phyloP scores from a whole-genome alignment of 208 protist genomes.

The Polymyxa betae region DNA sequence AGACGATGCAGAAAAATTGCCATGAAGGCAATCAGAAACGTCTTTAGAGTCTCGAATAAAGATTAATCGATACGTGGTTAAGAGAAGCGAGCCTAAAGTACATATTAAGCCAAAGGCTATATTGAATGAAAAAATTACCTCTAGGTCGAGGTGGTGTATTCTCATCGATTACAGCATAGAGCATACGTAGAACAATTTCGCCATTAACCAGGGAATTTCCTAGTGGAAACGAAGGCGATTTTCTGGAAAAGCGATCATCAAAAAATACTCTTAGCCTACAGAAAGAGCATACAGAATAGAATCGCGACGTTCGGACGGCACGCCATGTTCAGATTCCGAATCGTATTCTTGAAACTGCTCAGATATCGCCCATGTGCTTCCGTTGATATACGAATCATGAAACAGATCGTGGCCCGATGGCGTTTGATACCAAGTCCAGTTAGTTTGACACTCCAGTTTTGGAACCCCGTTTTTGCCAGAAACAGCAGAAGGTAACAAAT shows the following conservation, averaged over 20 bases:
- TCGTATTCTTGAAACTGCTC: background rate
- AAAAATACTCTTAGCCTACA: no score
- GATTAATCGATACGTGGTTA: conserved; percentile 28
- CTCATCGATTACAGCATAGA: conserved; percentile 42
- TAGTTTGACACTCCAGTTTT: background rate
- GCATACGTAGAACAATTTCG: conserved; percentile 29
- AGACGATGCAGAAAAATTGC: background rate
- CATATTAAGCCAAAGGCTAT: background rate
- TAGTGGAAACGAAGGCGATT: background rate
- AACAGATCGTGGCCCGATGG: background rate
- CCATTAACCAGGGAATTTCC: conserved; percentile 2
- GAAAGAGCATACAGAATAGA: background rate
- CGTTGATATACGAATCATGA: background rate
- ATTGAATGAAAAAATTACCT: background rate
- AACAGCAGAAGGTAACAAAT: background rate
- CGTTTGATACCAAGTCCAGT: conserved; percentile 36
- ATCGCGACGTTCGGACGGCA: background rate
- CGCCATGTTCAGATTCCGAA: background rate
- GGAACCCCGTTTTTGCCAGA: background rate
- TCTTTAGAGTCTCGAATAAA: background rate
- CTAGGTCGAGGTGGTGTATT: conserved; percentile 17
- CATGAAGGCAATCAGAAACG: background rate
- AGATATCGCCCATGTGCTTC: background rate
- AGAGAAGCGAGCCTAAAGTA: background rate
- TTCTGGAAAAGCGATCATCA: background rate